These are phyloP conservation scores for Lactuca sativa DNA, from an alignment of 129 eudicot species.

Conservation along the genomic window DNA sequence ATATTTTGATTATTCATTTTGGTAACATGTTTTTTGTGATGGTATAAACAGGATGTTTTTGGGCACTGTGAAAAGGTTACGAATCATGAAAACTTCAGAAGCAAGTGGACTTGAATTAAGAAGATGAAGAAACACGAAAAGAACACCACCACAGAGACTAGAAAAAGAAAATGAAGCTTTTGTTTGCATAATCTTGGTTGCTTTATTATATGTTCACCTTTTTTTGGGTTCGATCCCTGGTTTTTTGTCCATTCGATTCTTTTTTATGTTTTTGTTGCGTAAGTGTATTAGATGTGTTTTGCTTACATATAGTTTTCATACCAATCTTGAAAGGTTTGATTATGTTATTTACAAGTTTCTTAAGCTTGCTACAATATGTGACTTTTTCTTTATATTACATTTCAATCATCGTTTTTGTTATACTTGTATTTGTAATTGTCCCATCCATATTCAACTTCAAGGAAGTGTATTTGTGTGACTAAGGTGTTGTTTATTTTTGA, in stretches of 20 bases:
- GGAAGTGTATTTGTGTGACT: conserved; percentile 8
- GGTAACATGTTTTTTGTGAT: conserved; percentile 22
- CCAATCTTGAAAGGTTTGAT: conserved; percentile 42
- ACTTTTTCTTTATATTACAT: conserved; percentile 16
- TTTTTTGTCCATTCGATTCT: conserved; percentile 22
- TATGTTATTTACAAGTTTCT: conserved; percentile 30
- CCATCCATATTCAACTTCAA: not conserved
- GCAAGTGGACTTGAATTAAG: conserved; percentile 57
- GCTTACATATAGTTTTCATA: conserved; percentile 34
- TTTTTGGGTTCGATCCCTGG: conserved; percentile 9
- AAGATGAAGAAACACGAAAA: conserved; percentile 35
- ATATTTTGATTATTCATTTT: not conserved
- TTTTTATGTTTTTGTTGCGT: conserved; percentile 10
- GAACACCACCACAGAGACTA: conserved; percentile 35
- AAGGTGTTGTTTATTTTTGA: no score
- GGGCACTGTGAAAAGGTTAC: conserved; percentile 71
- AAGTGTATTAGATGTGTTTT: conserved; percentile 27
- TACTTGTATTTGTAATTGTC: conserved; percentile 2
- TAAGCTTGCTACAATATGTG: conserved; percentile 17
- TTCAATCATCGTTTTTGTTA: conserved; percentile 3
- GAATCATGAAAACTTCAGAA: conserved; percentile 89
- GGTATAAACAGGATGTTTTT: conserved; percentile 66
- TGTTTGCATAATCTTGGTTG: conserved; percentile 32
- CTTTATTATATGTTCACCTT: conserved; percentile 19
- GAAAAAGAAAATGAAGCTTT: conserved; percentile 44